Conservation (phyloP, 306 rosid species). For the Clitoria ternatea region DNA sequence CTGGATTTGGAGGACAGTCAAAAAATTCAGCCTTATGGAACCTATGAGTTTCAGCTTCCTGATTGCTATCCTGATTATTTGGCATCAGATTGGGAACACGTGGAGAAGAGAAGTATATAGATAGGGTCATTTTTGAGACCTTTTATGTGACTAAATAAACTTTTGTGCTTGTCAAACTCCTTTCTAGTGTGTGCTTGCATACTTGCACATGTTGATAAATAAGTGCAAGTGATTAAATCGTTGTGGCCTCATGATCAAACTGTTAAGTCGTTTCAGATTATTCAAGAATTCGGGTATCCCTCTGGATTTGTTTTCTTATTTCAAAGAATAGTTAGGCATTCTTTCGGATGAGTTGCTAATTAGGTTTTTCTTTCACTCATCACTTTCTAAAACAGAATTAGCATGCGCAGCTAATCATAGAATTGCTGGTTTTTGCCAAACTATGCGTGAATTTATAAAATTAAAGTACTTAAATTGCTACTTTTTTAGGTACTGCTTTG, state of each 20-base stretch:
- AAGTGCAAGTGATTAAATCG: background rate
- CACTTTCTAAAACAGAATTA: background rate
- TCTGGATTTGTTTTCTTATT: background rate
- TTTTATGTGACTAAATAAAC: conserved; percentile 17
- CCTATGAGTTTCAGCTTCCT: conserved; percentile 25
- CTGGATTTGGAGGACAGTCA: conserved; percentile 27
- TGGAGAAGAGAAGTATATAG: conserved; percentile 50
- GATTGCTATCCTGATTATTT: conserved; percentile 41
- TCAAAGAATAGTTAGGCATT: background rate
- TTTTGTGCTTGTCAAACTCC: background rate
- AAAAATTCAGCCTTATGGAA: conserved; percentile 25
- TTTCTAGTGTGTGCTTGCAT: conserved; percentile 4
- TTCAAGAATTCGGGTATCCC: background rate
- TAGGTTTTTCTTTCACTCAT: background rate
- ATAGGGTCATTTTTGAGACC: conserved; percentile 25
- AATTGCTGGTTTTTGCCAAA: background rate
- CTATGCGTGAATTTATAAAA: background rate
- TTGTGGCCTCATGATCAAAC: background rate
- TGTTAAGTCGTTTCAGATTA: background rate
- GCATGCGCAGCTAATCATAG: background rate
- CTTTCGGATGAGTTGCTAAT: too few species aligned
- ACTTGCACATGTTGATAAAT: background rate
- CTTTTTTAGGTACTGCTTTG: too few species aligned
- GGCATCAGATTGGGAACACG: conserved; percentile 84
- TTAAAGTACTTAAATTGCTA: background rate